These are phyloP conservation scores for Linnemannia hyalina DNA, from an alignment of 192 early-diverging fungal species.

Conservation along the genomic window DNA sequence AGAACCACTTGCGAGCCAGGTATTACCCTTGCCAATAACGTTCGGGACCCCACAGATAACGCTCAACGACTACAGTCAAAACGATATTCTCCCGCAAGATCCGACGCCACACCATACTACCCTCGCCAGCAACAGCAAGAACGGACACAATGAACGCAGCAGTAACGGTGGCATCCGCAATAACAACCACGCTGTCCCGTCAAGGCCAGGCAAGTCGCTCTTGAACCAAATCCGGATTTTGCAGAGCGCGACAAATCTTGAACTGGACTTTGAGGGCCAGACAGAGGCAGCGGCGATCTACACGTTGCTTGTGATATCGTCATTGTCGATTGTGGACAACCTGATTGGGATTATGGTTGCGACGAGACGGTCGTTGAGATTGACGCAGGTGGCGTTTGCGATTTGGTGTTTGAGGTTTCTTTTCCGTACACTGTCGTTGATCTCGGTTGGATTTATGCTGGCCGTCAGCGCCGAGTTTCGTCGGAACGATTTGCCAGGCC, in stretches of 20 bases:
- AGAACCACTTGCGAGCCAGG: neutral
- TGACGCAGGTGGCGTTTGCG: conserved; percentile 41
- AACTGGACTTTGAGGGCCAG: conserved; percentile 26
- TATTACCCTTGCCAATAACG: neutral
- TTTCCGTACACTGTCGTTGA: conserved; percentile 30
- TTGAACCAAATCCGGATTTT: conserved; percentile 18
- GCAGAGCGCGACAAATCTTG: neutral
- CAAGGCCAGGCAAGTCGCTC: neutral
- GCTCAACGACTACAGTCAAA: neutral
- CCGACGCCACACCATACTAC: neutral
- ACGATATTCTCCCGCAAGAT: neutral
- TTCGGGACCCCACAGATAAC: neutral
- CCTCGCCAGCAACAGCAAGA: neutral
- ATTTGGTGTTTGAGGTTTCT: conserved; percentile 50
- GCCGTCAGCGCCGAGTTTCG: neutral
- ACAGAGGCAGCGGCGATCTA: conserved; percentile 33
- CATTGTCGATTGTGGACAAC: conserved; percentile 44
- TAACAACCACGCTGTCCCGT: neutral
- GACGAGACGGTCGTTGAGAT: conserved; percentile 28
- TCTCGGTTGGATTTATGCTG: conserved; percentile 33
- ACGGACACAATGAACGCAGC: neutral
- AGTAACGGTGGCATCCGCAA: neutral
- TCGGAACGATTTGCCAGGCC: neutral
- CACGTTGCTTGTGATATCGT: conserved; percentile 30
- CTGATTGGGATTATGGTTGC: conserved; percentile 44